Evolutionary conservation across 2,329 filamentous ascomycete species (phyloP).

Genomic region (Hysterium pulicare): DNA sequence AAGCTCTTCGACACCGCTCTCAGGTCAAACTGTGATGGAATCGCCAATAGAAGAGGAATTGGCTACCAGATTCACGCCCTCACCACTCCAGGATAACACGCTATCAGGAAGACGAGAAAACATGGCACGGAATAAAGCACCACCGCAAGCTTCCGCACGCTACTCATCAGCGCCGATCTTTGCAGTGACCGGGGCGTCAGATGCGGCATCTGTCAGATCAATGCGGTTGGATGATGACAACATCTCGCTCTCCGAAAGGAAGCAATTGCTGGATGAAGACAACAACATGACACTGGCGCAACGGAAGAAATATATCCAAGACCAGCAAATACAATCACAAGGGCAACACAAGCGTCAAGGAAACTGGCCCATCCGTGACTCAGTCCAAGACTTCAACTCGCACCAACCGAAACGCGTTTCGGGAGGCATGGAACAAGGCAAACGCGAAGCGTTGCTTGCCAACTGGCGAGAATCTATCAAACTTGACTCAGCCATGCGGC

Average conservation of each 20-base stretch:
- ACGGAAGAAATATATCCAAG: conserved; percentile 45
- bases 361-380: conserved; percentile 16
- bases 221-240: conserved; percentile 48
- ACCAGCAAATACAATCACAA: conserved; percentile 27
- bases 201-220: conserved; percentile 6
- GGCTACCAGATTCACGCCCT: conserved; percentile 12
- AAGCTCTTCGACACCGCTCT: conserved; percentile 29
- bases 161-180: conserved; percentile 25
- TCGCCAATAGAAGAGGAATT: conserved; percentile 33
- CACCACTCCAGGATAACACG: conserved; percentile 39
- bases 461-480: conserved; percentile 29
- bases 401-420: conserved; percentile 33
- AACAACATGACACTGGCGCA: conserved; percentile 71
- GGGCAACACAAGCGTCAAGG: conserved; percentile 31
- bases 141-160: conserved; percentile 37
- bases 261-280: conserved; percentile 49
- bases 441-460: conserved; percentile 33
- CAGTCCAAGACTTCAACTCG: conserved; percentile 33
- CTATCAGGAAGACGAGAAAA: conserved; percentile 55
- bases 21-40: conserved; percentile 32
- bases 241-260: conserved; percentile 64
- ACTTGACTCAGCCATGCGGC: conserved; percentile 13
- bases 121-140: conserved; percentile 44
- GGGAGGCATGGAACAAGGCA: conserved; percentile 21
- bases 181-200: conserved; percentile 13